Percentiles rank a stretch among this genome's conserved stretches.
phyloP scores from a whole-genome alignment of 306 rosid species.

The Dalbergia cochinchinensis region DNA sequence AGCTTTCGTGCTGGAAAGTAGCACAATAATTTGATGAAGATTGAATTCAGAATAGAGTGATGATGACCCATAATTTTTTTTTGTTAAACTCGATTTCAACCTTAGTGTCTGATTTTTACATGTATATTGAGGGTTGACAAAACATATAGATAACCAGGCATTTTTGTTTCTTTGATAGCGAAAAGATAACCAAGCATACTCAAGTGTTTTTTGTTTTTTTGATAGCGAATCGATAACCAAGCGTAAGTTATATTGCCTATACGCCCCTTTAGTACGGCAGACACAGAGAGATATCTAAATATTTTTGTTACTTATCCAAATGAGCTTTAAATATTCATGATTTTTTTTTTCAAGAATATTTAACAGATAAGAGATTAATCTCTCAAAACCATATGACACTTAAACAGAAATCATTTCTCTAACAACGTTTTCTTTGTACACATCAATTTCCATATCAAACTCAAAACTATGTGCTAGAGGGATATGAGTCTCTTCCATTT shows the following conservation, averaged over 20 bases:
- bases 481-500: too few species aligned
- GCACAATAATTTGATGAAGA: slow-evolving; percentile 28
- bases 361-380: too few species aligned
- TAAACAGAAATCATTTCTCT: too few species aligned
- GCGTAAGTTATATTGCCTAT: background rate
- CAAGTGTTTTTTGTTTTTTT: background rate
- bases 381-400: too few species aligned
- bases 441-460: too few species aligned
- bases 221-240: background rate
- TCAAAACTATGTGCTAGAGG: too few species aligned
- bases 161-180: too few species aligned
- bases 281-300: background rate
- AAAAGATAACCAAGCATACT: background rate
- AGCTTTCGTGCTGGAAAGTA: slow-evolving; percentile 48
- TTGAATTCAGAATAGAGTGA: slow-evolving; percentile 39
- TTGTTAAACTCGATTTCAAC: background rate
- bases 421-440: too few species aligned
- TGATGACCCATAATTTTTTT: slow-evolving; percentile 27
- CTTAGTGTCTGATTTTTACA: background rate
- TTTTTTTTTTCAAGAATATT: too few species aligned
- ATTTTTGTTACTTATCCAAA: too few species aligned
- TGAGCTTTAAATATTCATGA: too few species aligned
- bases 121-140: background rate
- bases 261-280: background rate
- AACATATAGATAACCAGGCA: background rate